A percentile compares a stretch with the other conserved stretches of the same genome.
Evolutionary conservation across 1,284 basidiomycete species (phyloP).

Genomic region (Ceratobasidium sp.): DNA sequence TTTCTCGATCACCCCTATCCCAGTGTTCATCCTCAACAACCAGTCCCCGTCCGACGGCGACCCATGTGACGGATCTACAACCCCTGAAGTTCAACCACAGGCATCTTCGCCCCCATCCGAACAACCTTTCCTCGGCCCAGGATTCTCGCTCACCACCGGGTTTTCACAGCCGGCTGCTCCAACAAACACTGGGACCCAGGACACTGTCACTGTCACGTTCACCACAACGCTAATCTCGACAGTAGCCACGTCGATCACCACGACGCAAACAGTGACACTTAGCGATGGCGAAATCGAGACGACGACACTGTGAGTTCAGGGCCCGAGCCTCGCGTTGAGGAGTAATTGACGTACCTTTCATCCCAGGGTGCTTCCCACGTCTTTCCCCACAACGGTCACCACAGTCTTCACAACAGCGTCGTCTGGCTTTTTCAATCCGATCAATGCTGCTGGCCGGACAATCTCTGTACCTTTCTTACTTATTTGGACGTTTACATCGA

Average conservation of each 20-base stretch:
- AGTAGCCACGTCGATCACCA: conserved; percentile 8
- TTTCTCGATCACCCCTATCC: conserved; percentile 36
- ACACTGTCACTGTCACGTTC: conserved; percentile 31
- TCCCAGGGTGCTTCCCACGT: conserved; percentile 23
- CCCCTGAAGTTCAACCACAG: conserved; percentile 24
- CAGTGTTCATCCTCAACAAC: conserved; percentile 36
- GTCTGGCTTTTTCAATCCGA: conserved; percentile 22
- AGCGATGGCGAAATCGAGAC: conserved; percentile 8
- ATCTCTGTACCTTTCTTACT: conserved; percentile 6
- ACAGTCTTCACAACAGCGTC: conserved; percentile 34
- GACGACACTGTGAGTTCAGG: conserved; percentile 11
- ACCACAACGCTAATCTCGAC: conserved; percentile 25
- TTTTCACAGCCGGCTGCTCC: conserved; percentile 33
- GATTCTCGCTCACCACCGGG: conserved; percentile 36
- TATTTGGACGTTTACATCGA: conserved; percentile 5
- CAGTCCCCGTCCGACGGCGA: neutral
- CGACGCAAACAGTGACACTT: conserved; percentile 28
- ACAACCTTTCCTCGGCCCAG: conserved; percentile 30
- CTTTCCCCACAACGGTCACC: conserved; percentile 23
- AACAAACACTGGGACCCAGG: conserved; percentile 32
- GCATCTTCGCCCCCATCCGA: conserved; percentile 29
- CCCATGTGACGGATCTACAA: conserved; percentile 7
- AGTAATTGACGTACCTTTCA: conserved; percentile 2
- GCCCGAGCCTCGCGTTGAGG: conserved; percentile 1
- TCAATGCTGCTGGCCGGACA: conserved; percentile 14